These are phyloP conservation scores for Oehlia diaphana DNA, from an alignment of 192 early-diverging fungal genomes.

Conservation along the genomic window DNA sequence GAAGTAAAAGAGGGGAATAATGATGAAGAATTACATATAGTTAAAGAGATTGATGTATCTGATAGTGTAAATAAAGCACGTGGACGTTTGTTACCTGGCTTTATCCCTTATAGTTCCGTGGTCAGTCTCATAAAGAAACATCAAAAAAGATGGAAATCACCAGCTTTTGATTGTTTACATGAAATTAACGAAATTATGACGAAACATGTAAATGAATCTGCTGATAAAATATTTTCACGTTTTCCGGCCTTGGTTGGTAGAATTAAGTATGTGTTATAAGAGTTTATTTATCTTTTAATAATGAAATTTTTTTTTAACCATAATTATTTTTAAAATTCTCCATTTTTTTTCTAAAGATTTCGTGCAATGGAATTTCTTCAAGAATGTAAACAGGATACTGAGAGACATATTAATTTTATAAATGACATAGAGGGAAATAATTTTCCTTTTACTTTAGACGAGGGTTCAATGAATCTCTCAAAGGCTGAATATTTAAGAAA, in stretches of 20 bases:
- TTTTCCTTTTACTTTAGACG: conserved; percentile 17
- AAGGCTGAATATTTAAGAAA: background rate
- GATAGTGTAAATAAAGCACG: background rate
- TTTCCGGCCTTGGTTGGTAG: background rate
- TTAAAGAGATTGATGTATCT: background rate
- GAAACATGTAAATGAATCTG: background rate
- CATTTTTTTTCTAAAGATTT: background rate
- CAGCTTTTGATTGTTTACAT: background rate
- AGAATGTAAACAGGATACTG: background rate
- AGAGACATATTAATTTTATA: background rate
- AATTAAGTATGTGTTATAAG: background rate
- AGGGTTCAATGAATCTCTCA: background rate
- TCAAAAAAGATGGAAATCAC: background rate
- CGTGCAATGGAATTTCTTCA: background rate
- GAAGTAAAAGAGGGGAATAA: too few relatives aligned
- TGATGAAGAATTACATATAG: background rate
- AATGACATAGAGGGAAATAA: background rate
- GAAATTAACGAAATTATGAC: conserved; percentile 8
- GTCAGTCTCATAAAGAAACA: background rate
- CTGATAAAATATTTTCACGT: background rate
- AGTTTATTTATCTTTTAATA: background rate
- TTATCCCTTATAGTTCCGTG: background rate
- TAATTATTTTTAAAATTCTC: background rate
- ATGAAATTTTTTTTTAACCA: background rate
- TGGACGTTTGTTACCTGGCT: background rate